Percentiles rank a stretch among this genome's conserved stretches.
Evolutionary conservation across 2,329 filamentous ascomycete species (phyloP).

Genomic region (Intubia oerlemansii): DNA sequence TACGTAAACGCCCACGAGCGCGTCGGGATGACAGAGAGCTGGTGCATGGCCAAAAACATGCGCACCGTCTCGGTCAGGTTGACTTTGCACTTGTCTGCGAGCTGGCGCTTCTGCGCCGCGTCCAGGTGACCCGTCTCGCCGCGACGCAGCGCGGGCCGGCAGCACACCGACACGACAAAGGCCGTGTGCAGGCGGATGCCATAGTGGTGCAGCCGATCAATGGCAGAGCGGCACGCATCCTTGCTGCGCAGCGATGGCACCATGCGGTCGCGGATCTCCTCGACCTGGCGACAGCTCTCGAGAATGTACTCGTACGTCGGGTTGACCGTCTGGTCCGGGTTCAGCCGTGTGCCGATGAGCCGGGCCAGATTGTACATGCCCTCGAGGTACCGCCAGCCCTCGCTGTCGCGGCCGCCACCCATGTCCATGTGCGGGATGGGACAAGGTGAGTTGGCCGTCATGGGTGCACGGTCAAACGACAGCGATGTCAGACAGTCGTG

Average conservation of each 20-base stretch:
- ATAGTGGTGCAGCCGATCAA: constrained; percentile 41
- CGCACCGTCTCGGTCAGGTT: constrained; percentile 44
- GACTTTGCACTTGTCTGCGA: constrained; percentile 36
- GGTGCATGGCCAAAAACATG: constrained; percentile 50
- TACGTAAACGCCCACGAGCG: constrained; percentile 49
- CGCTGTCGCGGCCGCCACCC: constrained; percentile 17
- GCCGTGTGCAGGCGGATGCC: constrained; percentile 43
- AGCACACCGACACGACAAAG: constrained; percentile 43
- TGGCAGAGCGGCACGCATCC: constrained; percentile 39
- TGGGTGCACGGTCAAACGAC: constrained; percentile 43
- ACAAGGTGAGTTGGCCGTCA: constrained; percentile 37
- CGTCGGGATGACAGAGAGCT: constrained; percentile 43
- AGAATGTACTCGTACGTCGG: constrained; percentile 32
- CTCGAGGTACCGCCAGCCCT: constrained; percentile 37
- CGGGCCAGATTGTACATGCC: constrained; percentile 44
- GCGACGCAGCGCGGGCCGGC: constrained; percentile 36
- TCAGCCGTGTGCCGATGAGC: constrained; percentile 34
- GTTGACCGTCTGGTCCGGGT: constrained; percentile 28
- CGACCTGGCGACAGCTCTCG: constrained; percentile 32
- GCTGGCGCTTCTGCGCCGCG: constrained; percentile 26
- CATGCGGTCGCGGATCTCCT: constrained; percentile 26
- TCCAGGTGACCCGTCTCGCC: constrained; percentile 26
- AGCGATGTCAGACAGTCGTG: constrained; percentile 44
- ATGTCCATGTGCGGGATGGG: constrained; percentile 22
- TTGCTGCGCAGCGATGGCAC: constrained; percentile 32